phyloP scores from a whole-genome alignment of 257 asterid genomes.

The Plectranthus barbatus region DNA sequence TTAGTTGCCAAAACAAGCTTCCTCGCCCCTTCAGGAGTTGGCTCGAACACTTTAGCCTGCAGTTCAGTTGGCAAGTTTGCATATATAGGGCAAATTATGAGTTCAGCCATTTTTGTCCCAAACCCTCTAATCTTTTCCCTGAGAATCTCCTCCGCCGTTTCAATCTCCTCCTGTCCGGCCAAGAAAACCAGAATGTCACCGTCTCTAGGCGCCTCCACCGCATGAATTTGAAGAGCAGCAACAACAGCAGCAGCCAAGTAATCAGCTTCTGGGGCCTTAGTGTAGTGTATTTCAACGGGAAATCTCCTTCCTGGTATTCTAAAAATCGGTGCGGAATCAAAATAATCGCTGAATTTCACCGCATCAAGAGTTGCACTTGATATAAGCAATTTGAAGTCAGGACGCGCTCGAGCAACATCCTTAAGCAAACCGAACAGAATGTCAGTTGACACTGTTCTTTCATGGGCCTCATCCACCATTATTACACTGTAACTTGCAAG shows the following conservation, averaged over 20 bases:
- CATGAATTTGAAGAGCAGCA: conserved; percentile 83
- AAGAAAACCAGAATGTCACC: conserved; percentile 79
- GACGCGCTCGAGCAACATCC: conserved; percentile 74
- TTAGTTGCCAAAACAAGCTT: conserved; percentile 59
- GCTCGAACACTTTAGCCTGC: conserved; percentile 54
- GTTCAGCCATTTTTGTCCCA: conserved; percentile 55
- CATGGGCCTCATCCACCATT: conserved; percentile 98
- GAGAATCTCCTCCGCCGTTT: conserved; percentile 45
- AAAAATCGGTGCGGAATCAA: conserved; percentile 58
- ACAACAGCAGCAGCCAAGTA: conserved; percentile 80
- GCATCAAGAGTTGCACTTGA: conserved; percentile 96
- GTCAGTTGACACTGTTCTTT: conserved; percentile 79
- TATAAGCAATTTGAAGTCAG: conserved; percentile 73
- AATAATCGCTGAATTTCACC: conserved; percentile 60
- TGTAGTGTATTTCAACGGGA: conserved; percentile 78
- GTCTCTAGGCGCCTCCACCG: conserved; percentile 67
- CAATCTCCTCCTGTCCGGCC: conserved; percentile 76
- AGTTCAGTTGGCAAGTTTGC: conserved; percentile 57
- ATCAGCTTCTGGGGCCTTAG: conserved; percentile 89
- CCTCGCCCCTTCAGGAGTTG: conserved; percentile 60
- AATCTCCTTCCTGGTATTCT: conserved; percentile 84
- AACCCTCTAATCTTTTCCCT: conserved; percentile 41
- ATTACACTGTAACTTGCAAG: conserved; percentile 82
- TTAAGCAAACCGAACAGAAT: conserved; percentile 80
- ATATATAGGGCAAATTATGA: conserved; percentile 53